Evolutionary conservation across 2,329 filamentous ascomycete genomes (phyloP).

Genomic region (Simplicillium sp.): DNA sequence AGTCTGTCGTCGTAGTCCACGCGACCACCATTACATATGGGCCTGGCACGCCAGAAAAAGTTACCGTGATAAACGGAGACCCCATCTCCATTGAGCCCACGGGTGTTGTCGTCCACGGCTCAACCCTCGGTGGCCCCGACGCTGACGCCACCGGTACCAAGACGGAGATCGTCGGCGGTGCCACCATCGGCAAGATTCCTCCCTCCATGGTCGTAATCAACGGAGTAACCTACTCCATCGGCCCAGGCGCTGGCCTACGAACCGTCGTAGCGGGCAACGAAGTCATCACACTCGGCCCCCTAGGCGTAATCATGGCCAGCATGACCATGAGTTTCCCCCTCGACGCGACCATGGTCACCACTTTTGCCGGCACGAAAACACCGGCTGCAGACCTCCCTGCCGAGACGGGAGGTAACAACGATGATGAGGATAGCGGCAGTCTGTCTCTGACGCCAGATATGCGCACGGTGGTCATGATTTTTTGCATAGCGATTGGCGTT

Average conservation of each 20-base stretch:
- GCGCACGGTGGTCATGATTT: conserved; percentile 10
- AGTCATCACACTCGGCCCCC: conserved; percentile 40
- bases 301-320: conserved; percentile 37
- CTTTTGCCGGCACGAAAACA: conserved; percentile 23
- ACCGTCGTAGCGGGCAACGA: conserved; percentile 39
- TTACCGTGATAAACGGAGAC: conserved; percentile 37
- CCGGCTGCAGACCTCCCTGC: conserved; percentile 10
- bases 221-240: conserved; percentile 41
- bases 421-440: conserved; percentile 13
- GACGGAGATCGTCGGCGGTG: conserved; percentile 41
- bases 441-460: conserved; percentile 8
- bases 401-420: conserved; percentile 15
- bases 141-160: conserved; percentile 25
- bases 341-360: conserved; percentile 30
- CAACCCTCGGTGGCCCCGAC: conserved; percentile 30
- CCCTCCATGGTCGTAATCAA: conserved; percentile 38
- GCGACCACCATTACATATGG: conserved; percentile 37
- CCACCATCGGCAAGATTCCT: conserved; percentile 40
- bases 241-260: conserved; percentile 28
- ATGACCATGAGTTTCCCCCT: conserved; percentile 36
- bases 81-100: conserved; percentile 39
- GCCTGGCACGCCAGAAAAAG: conserved; percentile 18
- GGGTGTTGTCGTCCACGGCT: conserved; percentile 29
- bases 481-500: conserved; percentile 31
- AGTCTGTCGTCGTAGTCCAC: conserved; percentile 28